These are phyloP conservation scores for Bocquillonia castaneifolia DNA, from an alignment of 441 rosid species.

Conservation along the genomic window DNA sequence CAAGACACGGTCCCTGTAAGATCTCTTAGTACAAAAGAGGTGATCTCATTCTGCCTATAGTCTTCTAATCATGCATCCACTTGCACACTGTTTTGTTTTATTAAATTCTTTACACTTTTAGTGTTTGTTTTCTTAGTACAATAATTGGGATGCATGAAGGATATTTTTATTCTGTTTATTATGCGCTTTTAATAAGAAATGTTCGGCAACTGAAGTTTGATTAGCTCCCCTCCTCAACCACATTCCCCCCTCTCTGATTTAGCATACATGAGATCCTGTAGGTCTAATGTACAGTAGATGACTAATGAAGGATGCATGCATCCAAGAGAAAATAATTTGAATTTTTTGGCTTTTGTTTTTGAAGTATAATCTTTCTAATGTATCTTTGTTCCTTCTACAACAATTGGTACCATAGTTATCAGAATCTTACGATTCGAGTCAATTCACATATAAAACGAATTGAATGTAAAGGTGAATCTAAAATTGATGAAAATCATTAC, in stretches of 20 bases:
- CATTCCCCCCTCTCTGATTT: no score
- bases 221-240: no score
- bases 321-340: background rate
- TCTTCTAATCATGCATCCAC: background rate
- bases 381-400: background rate
- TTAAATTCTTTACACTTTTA: background rate
- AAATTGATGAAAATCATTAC: no score
- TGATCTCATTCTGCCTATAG: constrained; percentile 23
- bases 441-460: no score
- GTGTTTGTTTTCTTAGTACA: background rate
- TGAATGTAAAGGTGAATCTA: no score
- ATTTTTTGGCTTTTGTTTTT: no score
- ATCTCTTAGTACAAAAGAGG: constrained; percentile 96
- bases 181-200: no score
- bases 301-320: background rate
- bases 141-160: background rate
- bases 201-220: no score
- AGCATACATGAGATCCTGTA: no score
- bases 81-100: background rate
- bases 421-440: no score
- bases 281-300: background rate
- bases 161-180: no score
- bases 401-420: no score
- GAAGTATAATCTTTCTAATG: background rate
- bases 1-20: constrained; percentile 59